These are phyloP conservation scores for Ammopiptanthus mongolicus DNA, from an alignment of 306 rosid genomes.

Conservation along the genomic window DNA sequence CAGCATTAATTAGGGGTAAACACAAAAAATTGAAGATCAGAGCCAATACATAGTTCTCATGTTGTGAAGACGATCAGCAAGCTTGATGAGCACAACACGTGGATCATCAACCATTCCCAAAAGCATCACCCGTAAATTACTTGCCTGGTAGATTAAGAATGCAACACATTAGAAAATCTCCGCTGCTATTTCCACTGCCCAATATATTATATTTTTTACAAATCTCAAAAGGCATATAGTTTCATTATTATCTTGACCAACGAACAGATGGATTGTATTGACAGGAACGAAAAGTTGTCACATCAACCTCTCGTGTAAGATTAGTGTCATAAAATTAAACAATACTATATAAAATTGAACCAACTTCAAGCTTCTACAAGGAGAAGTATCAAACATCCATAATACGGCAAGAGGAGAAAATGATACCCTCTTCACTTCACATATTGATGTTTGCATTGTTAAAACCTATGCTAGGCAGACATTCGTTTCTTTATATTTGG, in stretches of 20 bases:
- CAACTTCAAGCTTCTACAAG: constrained; percentile 4
- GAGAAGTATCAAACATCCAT: background rate
- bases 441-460: constrained; percentile 3
- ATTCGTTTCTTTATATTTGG: background rate
- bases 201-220: constrained; percentile 14
- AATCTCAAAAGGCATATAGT: constrained; percentile 5
- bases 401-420: constrained; percentile 3
- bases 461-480: background rate
- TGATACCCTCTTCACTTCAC: constrained; percentile 11
- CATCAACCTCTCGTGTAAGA: constrained; percentile 7
- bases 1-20: background rate
- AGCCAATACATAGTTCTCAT: constrained; percentile 90
- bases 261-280: constrained; percentile 4
- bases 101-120: constrained; percentile 99
- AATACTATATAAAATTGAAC: background rate
- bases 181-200: constrained; percentile 14
- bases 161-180: constrained; percentile 36
- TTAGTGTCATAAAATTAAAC: background rate
- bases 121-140: constrained; percentile 87
- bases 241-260: constrained; percentile 10
- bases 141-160: constrained; percentile 60
- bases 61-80: constrained; percentile 98
- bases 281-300: background rate
- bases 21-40: constrained; percentile 14
- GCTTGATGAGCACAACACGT: constrained; percentile 96